Percentiles rank a stretch among this genome's conserved stretches.
Evolutionary conservation across 495 filamentous ascomycete species (phyloP).

Genomic region (Trypethelium eluteriae): DNA sequence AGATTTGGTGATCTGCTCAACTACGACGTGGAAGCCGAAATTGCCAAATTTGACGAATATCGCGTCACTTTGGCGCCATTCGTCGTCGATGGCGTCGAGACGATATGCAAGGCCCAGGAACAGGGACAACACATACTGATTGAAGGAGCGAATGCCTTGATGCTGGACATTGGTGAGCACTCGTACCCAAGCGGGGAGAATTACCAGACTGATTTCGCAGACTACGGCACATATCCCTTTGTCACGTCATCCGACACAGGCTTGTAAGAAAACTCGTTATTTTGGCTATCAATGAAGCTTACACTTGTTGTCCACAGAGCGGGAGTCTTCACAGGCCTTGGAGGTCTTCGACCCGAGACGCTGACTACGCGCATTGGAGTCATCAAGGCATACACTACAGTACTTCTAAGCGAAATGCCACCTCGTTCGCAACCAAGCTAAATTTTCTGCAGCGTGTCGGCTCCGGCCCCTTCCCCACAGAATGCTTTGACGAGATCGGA

Average conservation of each 20-base stretch:
- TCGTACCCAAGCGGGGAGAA: background rate
- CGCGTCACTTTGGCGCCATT: constrained; percentile 58
- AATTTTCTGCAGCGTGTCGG: constrained; percentile 50
- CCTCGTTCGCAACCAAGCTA: background rate
- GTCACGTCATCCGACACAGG: constrained; percentile 59
- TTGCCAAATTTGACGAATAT: constrained; percentile 62
- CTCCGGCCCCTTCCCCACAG: constrained; percentile 77
- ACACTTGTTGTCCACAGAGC: constrained; percentile 33
- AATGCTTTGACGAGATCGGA: constrained; percentile 60
- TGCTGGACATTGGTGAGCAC: constrained; percentile 54
- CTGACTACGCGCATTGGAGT: constrained; percentile 69
- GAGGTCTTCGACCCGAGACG: constrained; percentile 44
- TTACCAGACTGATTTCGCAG: background rate
- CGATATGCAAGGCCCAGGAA: constrained; percentile 50
- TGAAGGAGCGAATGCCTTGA: constrained; percentile 84
- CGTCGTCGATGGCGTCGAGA: constrained; percentile 60
- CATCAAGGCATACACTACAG: constrained; percentile 62
- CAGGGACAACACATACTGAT: constrained; percentile 61
- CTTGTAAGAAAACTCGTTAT: constrained; percentile 7
- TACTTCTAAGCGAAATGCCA: background rate
- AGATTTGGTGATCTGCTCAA: constrained; percentile 64
- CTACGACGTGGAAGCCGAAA: constrained; percentile 77
- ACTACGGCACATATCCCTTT: constrained; percentile 75
- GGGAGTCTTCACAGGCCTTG: constrained; percentile 66
- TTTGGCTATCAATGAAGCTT: background rate